A percentile compares a stretch with the other conserved stretches of the same genome.
phyloP scores from a whole-genome alignment of 176 grass and related monocot genomes.

The Tillandsia leiboldiana region DNA sequence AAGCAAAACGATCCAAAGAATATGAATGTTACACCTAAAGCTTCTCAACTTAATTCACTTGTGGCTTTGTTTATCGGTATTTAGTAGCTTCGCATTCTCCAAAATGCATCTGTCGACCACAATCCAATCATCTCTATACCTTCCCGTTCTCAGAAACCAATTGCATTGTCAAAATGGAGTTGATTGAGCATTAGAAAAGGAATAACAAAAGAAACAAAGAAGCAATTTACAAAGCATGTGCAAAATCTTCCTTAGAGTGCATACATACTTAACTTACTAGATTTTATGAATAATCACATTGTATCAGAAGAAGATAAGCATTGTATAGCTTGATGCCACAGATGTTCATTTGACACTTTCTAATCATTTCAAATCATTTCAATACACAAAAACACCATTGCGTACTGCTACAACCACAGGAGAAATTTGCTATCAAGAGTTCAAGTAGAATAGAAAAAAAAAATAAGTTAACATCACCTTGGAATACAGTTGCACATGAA shows the following conservation, averaged over 20 bases:
- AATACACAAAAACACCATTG: too few species aligned
- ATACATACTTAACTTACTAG: background rate
- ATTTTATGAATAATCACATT: background rate
- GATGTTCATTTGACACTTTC: background rate
- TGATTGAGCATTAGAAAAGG: background rate
- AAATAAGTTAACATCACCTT: too few species aligned
- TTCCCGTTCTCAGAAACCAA: too few species aligned
- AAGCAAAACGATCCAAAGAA: background rate
- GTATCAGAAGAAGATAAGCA: background rate
- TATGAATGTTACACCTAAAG: background rate
- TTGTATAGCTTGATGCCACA: background rate
- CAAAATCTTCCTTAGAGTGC: background rate
- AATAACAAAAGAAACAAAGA: background rate
- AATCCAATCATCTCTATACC: too few species aligned
- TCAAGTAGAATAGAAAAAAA: too few species aligned
- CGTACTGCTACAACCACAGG: too few species aligned
- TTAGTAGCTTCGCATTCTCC: too few species aligned
- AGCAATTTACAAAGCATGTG: background rate
- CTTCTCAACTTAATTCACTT: background rate
- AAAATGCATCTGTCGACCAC: too few species aligned
- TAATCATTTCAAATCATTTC: too few species aligned
- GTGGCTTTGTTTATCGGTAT: too few species aligned
- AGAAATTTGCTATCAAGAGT: too few species aligned
- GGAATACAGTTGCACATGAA: too few species aligned
- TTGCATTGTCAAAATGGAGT: background rate